Evolutionary conservation across 345 rosid genomes (phyloP).

Genomic region (Citrus maxima): DNA sequence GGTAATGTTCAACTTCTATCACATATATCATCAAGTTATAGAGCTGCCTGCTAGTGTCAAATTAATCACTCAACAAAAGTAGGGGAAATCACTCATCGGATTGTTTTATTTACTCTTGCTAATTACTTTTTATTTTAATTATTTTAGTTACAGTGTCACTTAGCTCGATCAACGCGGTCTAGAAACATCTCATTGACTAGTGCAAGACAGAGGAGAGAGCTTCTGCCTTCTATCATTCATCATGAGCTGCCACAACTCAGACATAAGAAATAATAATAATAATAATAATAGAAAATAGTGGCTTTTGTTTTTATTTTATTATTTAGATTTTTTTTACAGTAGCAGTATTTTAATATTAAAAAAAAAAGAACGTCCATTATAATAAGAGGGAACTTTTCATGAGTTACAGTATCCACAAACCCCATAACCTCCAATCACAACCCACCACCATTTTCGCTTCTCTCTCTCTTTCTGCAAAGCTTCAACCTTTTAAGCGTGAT

Average conservation of each 20-base stretch:
- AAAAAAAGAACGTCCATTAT: conserved; percentile 17
- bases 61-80: too few relatives aligned
- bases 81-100: background rate
- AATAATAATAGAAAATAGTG: too few relatives aligned
- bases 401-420: conserved; percentile 40
- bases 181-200: background rate
- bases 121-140: too few relatives aligned
- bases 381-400: conserved; percentile 27
- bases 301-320: too few relatives aligned
- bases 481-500: conserved; percentile 7
- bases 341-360: background rate
- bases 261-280: background rate
- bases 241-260: conserved; percentile 12
- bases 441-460: conserved; percentile 31
- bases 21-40: too few relatives aligned
- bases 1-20: too few relatives aligned
- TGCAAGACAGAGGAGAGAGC: conserved; percentile 2
- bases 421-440: conserved; percentile 48
- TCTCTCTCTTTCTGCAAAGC: conserved; percentile 1
- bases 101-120: background rate
- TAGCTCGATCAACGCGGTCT: background rate
- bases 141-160: background rate
- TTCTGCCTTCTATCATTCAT: background rate
- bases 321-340: background rate
- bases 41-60: too few relatives aligned